Evolutionary conservation across 2,329 filamentous ascomycete species (phyloP), one percentile per base, ranked within the genome.

Genomic region (Neobulgaria alba): DNA sequence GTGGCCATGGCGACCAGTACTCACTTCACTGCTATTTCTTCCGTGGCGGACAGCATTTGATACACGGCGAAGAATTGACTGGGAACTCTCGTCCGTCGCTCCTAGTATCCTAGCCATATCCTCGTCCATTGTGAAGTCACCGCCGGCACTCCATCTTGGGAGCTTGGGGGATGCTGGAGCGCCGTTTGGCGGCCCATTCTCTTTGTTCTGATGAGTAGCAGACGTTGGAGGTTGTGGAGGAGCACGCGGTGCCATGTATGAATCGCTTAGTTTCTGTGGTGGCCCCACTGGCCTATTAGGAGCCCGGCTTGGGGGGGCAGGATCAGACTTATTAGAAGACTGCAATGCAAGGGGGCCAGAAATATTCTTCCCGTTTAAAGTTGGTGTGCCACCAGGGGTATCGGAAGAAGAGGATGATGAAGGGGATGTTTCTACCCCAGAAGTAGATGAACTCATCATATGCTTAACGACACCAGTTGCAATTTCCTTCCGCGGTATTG

Each of bases 11-110:
- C 71, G 64, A 35, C 63, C 57, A 23, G 62, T 57, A 52, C 65
- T 66, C 18, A 69, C 68, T 52, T 81, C 77, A 60, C 89, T 95
- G 61, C 80, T 85, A 59, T 85, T 95, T 49, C 92, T 82, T 40
- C 88, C 88, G 62, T 96, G 92, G 49, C 88, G 85, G 42, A 95
- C 88, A 37, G 86, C 89, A 59, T 95, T 95, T 5, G 92, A 96
- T 30, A 95, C 85, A 38, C 87, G 79, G 42, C 86, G 84, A 47
- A 96, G 68, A 46, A 95, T 84, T 1, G 85, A 90, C 18, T 85
- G 81, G 21, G 79, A 82, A 32, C 73, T 71, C 58, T 88, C 85
- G 45, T 90, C 86, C 15, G 77, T 80, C 30, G 79, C 46, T 23
- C 56, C 83, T 45, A 95, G 70, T 43, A 95, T 90, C 42, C 89